These are phyloP conservation scores for Sarocladiaceae sp. DNA, from an alignment of 2,329 filamentous ascomycete species.

Conservation along the genomic window DNA sequence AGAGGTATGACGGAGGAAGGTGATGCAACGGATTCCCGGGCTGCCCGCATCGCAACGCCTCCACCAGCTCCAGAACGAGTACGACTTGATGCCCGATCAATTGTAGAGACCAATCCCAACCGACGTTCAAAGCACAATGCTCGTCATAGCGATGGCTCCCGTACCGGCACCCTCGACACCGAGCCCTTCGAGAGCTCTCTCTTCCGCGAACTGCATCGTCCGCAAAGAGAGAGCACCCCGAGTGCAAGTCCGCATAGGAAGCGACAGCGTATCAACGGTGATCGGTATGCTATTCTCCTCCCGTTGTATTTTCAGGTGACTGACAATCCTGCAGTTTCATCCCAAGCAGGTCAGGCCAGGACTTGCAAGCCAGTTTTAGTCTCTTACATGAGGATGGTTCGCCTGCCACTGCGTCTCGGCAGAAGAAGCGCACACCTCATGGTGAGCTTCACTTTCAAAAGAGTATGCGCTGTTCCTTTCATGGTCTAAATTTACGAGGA, in stretches of 20 bases:
- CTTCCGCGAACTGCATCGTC: constrained; percentile 45
- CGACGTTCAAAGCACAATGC: constrained; percentile 29
- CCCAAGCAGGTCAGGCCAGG: constrained; percentile 87
- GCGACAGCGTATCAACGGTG: constrained; percentile 55
- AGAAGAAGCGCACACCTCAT: constrained; percentile 79
- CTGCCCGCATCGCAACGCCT: constrained; percentile 38
- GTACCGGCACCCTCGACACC: constrained; percentile 33
- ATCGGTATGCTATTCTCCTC: constrained; percentile 42
- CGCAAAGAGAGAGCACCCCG: constrained; percentile 48
- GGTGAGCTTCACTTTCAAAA: constrained; percentile 92
- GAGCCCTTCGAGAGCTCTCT: constrained; percentile 48
- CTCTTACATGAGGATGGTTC: constrained; percentile 89
- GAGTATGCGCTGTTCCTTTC: constrained; percentile 50
- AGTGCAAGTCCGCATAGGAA: constrained; percentile 54
- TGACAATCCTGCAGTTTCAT: constrained; percentile 68
- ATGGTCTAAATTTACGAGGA: background rate
- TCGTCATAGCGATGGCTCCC: constrained; percentile 31
- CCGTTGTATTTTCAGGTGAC: background rate
- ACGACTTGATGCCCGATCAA: constrained; percentile 36
- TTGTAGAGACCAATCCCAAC: constrained; percentile 28
- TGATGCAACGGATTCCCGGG: constrained; percentile 25
- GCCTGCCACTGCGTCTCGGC: constrained; percentile 82
- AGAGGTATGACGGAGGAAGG: constrained; percentile 24
- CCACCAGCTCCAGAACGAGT: constrained; percentile 39
- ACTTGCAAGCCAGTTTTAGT: constrained; percentile 89